Conservation (phyloP, 1,284 basidiomycete genomes). For the Boletus semigastroideus region DNA sequence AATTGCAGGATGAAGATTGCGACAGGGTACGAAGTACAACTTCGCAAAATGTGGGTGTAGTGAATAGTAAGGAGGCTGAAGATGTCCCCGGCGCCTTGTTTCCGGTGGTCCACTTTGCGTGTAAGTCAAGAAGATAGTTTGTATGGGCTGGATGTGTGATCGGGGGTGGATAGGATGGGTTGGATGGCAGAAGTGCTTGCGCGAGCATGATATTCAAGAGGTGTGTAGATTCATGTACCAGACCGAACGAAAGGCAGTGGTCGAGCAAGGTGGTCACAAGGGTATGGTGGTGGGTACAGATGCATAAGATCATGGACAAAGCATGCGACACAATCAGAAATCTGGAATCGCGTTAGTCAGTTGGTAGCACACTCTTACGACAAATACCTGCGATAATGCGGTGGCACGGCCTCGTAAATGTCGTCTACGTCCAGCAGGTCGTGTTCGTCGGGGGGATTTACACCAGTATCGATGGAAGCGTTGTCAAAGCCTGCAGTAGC, state of each 20-base stretch:
- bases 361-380: background rate
- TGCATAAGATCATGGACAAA: conserved; percentile 44
- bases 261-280: conserved; percentile 50
- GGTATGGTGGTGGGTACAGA: conserved; percentile 45
- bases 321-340: conserved; percentile 52
- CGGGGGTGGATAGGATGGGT: conserved; percentile 21
- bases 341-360: conserved; percentile 32
- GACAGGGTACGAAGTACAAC: conserved; percentile 18
- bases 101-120: conserved; percentile 31
- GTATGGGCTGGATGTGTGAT: conserved; percentile 45
- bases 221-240: conserved; percentile 43
- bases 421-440: conserved; percentile 38
- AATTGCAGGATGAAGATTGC: conserved; percentile 8
- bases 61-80: conserved; percentile 17
- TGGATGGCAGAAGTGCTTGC: conserved; percentile 30
- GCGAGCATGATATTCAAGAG: conserved; percentile 43
- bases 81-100: conserved; percentile 3
- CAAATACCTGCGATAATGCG: conserved; percentile 47
- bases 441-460: conserved; percentile 28
- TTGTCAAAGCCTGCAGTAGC: conserved; percentile 25
- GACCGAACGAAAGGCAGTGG: conserved; percentile 40
- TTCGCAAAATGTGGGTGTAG: conserved; percentile 30
- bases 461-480: conserved; percentile 23
- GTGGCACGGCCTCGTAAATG: conserved; percentile 51
- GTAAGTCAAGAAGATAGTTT: conserved; percentile 40